Evolutionary conservation across 2,329 filamentous ascomycete species (phyloP).

Genomic region (Escovopsis sp.): DNA sequence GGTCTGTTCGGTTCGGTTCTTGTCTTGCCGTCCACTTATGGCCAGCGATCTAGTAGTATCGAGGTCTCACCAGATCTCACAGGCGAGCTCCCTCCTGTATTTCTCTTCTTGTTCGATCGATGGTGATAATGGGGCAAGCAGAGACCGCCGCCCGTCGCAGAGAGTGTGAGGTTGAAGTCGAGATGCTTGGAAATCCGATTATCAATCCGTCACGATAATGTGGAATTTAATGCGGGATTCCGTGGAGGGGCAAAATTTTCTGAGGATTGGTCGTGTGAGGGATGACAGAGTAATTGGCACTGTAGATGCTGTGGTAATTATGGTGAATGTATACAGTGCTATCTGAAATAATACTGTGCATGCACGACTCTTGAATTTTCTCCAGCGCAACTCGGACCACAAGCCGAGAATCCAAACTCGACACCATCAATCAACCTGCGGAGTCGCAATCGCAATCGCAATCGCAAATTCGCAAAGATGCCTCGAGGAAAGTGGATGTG

Average conservation of each 20-base stretch:
- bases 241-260: constrained; percentile 36
- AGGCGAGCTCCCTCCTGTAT: too few species aligned
- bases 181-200: neutral
- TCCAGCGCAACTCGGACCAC: neutral
- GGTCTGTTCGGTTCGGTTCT: neutral
- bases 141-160: too few species aligned
- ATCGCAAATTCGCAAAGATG: constrained; percentile 39
- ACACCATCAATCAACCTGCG: constrained; percentile 3
- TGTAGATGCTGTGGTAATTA: constrained; percentile 9
- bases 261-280: constrained; percentile 4
- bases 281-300: constrained; percentile 11
- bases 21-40: too few species aligned
- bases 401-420: constrained; percentile 6
- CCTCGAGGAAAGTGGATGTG: constrained; percentile 58
- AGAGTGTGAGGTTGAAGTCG: neutral
- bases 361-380: constrained; percentile 17
- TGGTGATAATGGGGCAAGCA: too few species aligned
- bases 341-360: constrained; percentile 10
- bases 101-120: too few species aligned
- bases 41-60: too few species aligned
- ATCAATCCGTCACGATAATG: neutral
- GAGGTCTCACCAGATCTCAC: too few species aligned
- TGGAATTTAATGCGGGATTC: constrained; percentile 18
- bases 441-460: constrained; percentile 3
- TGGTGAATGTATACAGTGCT: constrained; percentile 15